Evolutionary conservation across 31 red algal genomes (phyloP).

Genomic region (Odonthalia washingtoniensis): DNA sequence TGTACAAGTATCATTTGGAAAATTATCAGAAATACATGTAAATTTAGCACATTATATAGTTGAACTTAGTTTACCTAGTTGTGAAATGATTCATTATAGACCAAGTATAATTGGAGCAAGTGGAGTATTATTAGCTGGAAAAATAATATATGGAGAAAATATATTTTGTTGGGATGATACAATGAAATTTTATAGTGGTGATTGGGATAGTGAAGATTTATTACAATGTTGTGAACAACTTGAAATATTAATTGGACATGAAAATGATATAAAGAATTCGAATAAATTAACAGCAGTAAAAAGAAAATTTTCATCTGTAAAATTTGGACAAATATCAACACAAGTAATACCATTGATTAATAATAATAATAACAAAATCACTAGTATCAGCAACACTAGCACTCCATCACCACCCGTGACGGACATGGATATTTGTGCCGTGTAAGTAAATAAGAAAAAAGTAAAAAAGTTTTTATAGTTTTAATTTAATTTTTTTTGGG

Average conservation of each 20-base stretch:
- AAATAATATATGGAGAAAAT: neutral
- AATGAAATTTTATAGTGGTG: slow-evolving; percentile 72
- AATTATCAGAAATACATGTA: slow-evolving; percentile 10
- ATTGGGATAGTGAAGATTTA: slow-evolving; percentile 61
- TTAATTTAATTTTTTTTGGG: too few relatives aligned
- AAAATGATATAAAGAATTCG: slow-evolving; percentile 51
- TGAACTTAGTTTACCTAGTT: slow-evolving; percentile 84
- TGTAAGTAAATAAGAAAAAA: neutral
- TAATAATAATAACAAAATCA: neutral
- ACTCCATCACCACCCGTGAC: neutral
- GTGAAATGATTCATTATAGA: slow-evolving; percentile 54
- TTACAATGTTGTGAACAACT: slow-evolving; percentile 58
- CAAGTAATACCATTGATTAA: neutral
- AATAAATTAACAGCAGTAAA: slow-evolving; percentile 93
- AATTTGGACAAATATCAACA: slow-evolving; percentile 33
- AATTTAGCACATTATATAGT: slow-evolving; percentile 81
- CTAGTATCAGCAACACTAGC: neutral
- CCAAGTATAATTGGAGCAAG: slow-evolving; percentile 63
- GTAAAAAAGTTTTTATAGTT: too few relatives aligned
- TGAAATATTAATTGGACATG: slow-evolving; percentile 55
- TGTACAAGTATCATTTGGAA: slow-evolving; percentile 27
- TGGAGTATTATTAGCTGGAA: slow-evolving; percentile 46
- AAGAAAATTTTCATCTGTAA: slow-evolving; percentile 71
- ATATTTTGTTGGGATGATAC: slow-evolving; percentile 66
- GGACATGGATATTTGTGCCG: neutral